Conservation (phyloP, 371 early-diverging fungal species). For the Rhizopus stolonifer region DNA sequence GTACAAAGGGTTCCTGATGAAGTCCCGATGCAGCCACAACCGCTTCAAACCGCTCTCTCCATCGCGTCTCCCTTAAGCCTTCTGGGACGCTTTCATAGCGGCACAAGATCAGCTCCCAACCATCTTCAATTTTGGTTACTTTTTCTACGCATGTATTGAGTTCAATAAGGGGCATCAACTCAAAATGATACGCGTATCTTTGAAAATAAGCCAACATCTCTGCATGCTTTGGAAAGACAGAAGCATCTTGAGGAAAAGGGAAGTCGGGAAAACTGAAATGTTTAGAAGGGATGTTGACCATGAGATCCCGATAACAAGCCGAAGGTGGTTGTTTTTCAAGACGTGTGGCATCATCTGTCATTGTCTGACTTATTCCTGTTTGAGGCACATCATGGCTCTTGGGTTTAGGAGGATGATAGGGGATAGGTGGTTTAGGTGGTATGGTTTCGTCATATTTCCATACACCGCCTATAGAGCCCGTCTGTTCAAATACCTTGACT, state of each 20-base stretch:
- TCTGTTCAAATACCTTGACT: conserved; percentile 24
- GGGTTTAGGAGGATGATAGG: too few species aligned
- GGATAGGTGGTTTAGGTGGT: conserved; percentile 16
- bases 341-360: too few species aligned
- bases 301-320: conserved; percentile 23
- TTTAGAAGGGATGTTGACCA: conserved; percentile 10
- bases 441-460: conserved; percentile 25
- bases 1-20: conserved; percentile 35
- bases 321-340: conserved; percentile 17
- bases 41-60: conserved; percentile 42
- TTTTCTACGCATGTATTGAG: conserved; percentile 24
- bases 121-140: conserved; percentile 10
- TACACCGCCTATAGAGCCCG: conserved; percentile 19
- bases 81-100: conserved; percentile 16
- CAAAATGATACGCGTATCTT: conserved; percentile 11
- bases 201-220: conserved; percentile 6
- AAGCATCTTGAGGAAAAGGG: conserved; percentile 5
- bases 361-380: too few species aligned
- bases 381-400: background rate
- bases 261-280: conserved; percentile 11
- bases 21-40: conserved; percentile 38
- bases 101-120: conserved; percentile 23
- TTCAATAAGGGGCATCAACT: conserved; percentile 20
- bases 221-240: background rate
- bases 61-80: conserved; percentile 15